A percentile compares a stretch with the other conserved stretches of the same genome.
phyloP scores from a whole-genome alignment of 2,329 filamentous ascomycete genomes.

The Fusarium marasasianum region DNA sequence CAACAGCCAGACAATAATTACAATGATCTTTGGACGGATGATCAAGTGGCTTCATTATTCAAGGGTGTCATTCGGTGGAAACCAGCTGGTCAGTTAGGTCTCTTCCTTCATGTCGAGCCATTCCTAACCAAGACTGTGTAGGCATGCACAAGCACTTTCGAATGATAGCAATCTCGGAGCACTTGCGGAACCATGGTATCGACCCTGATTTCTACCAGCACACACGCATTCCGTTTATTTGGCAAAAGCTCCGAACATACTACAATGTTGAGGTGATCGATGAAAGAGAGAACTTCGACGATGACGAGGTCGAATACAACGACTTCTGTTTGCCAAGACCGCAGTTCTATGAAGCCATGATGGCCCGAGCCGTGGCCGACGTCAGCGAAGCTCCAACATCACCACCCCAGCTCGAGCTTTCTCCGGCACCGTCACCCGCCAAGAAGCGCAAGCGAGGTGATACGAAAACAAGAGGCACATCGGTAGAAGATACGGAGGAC shows the following conservation, averaged over 20 bases:
- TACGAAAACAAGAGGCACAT: constrained; percentile 53
- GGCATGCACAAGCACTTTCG: constrained; percentile 95
- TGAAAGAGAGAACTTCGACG: constrained; percentile 78
- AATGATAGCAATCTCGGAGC: constrained; percentile 85
- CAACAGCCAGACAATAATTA: constrained; percentile 36
- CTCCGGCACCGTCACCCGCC: constrained; percentile 44
- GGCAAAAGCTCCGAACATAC: constrained; percentile 83
- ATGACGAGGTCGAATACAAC: constrained; percentile 68
- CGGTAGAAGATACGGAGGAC: constrained; percentile 60
- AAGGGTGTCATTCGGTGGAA: constrained; percentile 96
- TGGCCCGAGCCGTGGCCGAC: constrained; percentile 55
- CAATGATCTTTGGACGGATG: constrained; percentile 89
- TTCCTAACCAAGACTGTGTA: constrained; percentile 46
- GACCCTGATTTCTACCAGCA: constrained; percentile 76
- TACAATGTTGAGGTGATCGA: constrained; percentile 90
- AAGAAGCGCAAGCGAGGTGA: constrained; percentile 59
- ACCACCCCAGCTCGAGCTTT: constrained; percentile 57
- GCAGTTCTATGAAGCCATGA: constrained; percentile 59
- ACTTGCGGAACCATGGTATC: constrained; percentile 82
- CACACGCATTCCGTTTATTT: constrained; percentile 90
- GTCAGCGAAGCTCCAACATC: constrained; percentile 59
- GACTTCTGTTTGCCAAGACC: constrained; percentile 70
- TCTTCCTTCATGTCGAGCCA: background rate
- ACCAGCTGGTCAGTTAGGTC: constrained; percentile 75
- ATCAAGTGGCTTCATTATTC: constrained; percentile 91